phyloP scores from a whole-genome alignment of 176 grass and related monocot species.

The Aegilops umbellulata region DNA sequence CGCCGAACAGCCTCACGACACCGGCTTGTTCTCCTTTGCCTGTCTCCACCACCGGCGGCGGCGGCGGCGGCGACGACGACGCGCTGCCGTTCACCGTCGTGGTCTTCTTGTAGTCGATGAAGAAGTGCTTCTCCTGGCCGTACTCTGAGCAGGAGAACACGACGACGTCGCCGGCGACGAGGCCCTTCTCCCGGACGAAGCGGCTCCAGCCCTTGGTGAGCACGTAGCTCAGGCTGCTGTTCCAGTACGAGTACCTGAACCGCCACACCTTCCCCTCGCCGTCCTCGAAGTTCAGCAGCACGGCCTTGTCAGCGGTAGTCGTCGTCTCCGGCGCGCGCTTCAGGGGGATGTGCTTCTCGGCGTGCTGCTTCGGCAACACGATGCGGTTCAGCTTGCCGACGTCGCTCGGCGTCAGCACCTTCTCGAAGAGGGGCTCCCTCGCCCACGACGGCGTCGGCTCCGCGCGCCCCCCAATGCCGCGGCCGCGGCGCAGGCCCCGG shows the following conservation, averaged over 20 bases:
- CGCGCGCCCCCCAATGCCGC: background rate
- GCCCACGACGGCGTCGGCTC: background rate
- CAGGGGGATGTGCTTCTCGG: constrained; percentile 70
- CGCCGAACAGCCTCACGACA: background rate
- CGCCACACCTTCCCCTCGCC: constrained; percentile 59
- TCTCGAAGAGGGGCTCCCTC: constrained; percentile 40
- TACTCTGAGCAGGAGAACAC: background rate
- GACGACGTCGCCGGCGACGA: constrained; percentile 58
- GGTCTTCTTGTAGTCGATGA: background rate
- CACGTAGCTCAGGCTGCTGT: constrained; percentile 91
- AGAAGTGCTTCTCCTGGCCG: background rate
- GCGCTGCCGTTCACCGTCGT: background rate
- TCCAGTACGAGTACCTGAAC: constrained; percentile 84
- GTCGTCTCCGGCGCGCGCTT: constrained; percentile 34
- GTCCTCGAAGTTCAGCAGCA: constrained; percentile 78
- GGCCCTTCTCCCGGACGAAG: constrained; percentile 74
- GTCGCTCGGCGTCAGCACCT: constrained; percentile 69
- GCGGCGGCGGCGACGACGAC: no score
- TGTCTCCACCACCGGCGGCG: background rate
- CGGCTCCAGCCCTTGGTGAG: constrained; percentile 84
- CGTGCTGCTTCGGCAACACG: constrained; percentile 66
- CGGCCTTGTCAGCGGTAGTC: constrained; percentile 15
- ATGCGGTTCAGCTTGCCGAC: constrained; percentile 72
- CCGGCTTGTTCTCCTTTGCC: background rate
- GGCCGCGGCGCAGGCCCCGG: background rate